Evolutionary conservation across 2,329 filamentous ascomycete genomes (phyloP).

Genomic region (Exophiala phaeomuriformis): DNA sequence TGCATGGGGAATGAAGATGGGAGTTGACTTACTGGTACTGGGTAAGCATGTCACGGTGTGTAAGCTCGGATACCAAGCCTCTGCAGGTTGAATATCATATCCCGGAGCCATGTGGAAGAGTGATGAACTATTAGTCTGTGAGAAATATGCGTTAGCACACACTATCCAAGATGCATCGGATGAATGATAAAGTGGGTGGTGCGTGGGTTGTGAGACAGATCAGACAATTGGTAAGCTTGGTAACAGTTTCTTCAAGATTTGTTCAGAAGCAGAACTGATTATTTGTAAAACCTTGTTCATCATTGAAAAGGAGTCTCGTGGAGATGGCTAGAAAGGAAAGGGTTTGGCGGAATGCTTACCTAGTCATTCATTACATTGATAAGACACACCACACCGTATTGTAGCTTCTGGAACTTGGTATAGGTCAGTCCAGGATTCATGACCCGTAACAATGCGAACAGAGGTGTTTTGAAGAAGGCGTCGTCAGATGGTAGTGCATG

Average conservation of each 20-base stretch:
- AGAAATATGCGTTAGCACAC: background rate
- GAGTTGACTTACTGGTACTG: too few relatives aligned
- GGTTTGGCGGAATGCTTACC: background rate
- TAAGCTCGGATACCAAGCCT: too few relatives aligned
- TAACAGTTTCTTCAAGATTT: conserved; percentile 49
- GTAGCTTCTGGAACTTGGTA: background rate
- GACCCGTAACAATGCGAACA: background rate
- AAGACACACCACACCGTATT: too few relatives aligned
- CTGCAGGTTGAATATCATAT: too few relatives aligned
- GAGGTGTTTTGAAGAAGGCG: conserved; percentile 13
- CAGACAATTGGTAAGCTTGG: conserved; percentile 51
- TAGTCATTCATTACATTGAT: background rate
- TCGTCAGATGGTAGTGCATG: conserved; percentile 56
- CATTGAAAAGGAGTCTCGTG: conserved; percentile 26
- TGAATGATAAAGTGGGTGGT: background rate
- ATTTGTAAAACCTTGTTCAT: conserved; percentile 43
- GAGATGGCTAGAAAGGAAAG: conserved; percentile 13
- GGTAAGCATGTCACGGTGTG: too few relatives aligned
- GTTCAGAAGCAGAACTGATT: conserved; percentile 60
- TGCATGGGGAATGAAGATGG: background rate
- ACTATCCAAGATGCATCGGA: background rate
- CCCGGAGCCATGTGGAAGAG: too few relatives aligned
- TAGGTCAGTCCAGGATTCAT: background rate
- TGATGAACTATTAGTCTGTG: too few relatives aligned
- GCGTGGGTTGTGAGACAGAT: background rate